Base-by-base conservation (phyloP, 257 asterid genomes). In the Fraxinus quadrangulata region DNA sequence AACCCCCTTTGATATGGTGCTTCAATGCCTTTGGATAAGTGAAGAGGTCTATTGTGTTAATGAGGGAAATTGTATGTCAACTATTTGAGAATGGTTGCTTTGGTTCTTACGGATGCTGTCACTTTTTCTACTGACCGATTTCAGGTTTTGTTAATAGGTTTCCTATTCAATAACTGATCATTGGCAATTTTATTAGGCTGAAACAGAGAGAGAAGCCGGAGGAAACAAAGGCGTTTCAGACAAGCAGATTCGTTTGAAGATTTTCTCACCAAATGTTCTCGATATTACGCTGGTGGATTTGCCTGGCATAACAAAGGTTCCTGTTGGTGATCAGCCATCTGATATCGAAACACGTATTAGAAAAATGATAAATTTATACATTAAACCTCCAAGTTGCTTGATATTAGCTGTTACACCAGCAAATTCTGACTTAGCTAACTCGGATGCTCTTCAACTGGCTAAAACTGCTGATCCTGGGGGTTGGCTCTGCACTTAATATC, bases 371-470 rank as follows among this genome's bases (percentile, higher is more conserved):
- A 84, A 84, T 88, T 77, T 84, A 1, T 87, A 84, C 66, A 89
- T 89, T 72, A 84, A 75, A 74, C 81, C 45, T 34, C 87, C 84
- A 21, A 89, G 84, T 67, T 89, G 93, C 73, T 80, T 89, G 42
- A 87, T 89, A 80, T 77, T 89, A 67, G 93, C 93, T 19, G 91
- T 89, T 70, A 89, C 90, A 73, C 93, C 91, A 4, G 93, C 91
- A 14, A 89, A 89, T 84, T 81, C 90, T 45, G 93, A 89, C 77
- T 72, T 89, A 49, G 90, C 91, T 40, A 89, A 88, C 56, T 89
- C 91, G 17, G 93, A 89, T 74, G 93, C 93, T 68, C 88, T 89
- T 67, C 93, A 89, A 79, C 84, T 89, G 76, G 91, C 93, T 56
- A 88, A 86, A 72, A 85, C 80, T 81, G 93, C 90, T 61, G 93